Evolutionary conservation across 2,329 filamentous ascomycete species (phyloP), one percentile per base, ranked within the genome.

Genomic region (Trichophyton benhamiae): DNA sequence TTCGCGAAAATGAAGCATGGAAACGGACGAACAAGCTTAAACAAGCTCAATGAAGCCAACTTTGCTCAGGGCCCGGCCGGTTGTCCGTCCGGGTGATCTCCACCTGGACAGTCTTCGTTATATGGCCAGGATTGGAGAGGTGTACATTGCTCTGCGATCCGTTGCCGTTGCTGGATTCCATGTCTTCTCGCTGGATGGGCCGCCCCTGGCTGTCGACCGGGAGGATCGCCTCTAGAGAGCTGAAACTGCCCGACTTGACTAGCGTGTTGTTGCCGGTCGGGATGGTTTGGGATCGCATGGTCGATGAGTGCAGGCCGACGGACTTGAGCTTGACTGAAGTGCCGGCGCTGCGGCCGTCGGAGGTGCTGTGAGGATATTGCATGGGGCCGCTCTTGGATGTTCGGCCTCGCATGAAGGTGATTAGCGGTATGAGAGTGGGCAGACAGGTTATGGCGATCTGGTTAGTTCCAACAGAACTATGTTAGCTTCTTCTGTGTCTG

Each of bases 401-500:
- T 33, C 25, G 30, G 15, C n/a, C 17, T 20, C 27, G 38, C 2
- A 59, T 9, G n/a, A 59, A 48, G 27, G 57, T 33, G 2, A 59
- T 22, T 22, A 59, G 42, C 2, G 57, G 57, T 11, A 59, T 59
- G n/a, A 59, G 57, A 20, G 42, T 48, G n/a, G 57, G 57, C 11
- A 59, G n/a, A 22, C 57, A 59, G 11, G 57, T 59, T n/a, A 59
- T 46, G n/a, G 57, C 33, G 22, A 59, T 41, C 57, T 59, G 9
- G 13, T 17, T 20, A 25, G 17, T 15, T 36, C 22, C 25, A 17
- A 42, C 3, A 36, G 42, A 7, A 46, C 33, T 15, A 15, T 44
- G 27, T 59, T n/a, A 22, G 33, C 20, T 30, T 20, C 38, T 17
- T 30, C 20, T 58, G 9, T n/a, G 9, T 15, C n/a, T 27, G n/a